phyloP scores from a whole-genome alignment of 2,329 filamentous ascomycete genomes.

The Lecanicillium sp. region DNA sequence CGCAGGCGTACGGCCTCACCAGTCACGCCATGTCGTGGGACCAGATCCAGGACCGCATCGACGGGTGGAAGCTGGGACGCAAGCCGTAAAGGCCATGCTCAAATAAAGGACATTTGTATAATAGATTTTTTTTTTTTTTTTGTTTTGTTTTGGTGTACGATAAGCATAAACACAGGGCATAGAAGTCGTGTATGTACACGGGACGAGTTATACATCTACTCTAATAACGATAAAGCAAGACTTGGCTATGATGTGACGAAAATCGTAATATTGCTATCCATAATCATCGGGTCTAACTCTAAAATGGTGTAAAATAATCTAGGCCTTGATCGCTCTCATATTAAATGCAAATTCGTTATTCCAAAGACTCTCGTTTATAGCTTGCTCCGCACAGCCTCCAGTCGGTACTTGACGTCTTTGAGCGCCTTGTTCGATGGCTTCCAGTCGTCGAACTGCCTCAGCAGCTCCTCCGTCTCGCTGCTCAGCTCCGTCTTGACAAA shows the following conservation, averaged over 20 bases:
- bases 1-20: conserved; percentile 64
- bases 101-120: background rate
- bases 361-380: conserved; percentile 38
- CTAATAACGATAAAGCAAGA: too few relatives aligned
- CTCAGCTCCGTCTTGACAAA: conserved; percentile 77
- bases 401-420: conserved; percentile 90
- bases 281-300: too few relatives aligned
- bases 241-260: too few relatives aligned
- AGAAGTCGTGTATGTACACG: background rate
- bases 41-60: conserved; percentile 82
- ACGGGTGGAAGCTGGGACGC: conserved; percentile 74
- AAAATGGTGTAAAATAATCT: too few relatives aligned
- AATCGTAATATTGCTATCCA: too few relatives aligned
- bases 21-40: conserved; percentile 72
- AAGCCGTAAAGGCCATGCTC: conserved; percentile 19
- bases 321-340: too few relatives aligned
- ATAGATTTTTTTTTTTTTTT: background rate
- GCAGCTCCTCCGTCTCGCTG: conserved; percentile 68
- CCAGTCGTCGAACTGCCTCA: conserved; percentile 92
- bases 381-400: conserved; percentile 87
- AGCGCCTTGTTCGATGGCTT: conserved; percentile 82
- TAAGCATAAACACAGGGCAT: background rate
- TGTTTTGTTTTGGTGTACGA: too few relatives aligned
- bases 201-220: too few relatives aligned
- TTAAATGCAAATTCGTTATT: too few relatives aligned